Evolutionary conservation across 257 asterid genomes (phyloP).

Genomic region (Solanum pinnatisectum): DNA sequence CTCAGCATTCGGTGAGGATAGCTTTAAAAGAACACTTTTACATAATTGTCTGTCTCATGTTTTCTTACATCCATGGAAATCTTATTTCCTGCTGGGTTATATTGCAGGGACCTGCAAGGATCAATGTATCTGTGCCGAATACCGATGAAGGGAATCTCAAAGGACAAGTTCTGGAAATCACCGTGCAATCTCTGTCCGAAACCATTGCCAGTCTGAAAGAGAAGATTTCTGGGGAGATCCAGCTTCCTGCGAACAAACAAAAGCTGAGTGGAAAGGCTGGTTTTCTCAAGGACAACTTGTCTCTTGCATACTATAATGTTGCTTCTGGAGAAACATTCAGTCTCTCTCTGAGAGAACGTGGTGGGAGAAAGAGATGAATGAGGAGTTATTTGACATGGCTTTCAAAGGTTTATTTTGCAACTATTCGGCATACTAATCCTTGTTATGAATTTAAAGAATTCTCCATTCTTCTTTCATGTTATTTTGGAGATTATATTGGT

Average conservation of each 20-base stretch:
- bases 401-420: constrained; percentile 26
- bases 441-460: constrained; percentile 5
- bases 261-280: constrained; percentile 98
- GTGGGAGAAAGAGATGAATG: constrained; percentile 94
- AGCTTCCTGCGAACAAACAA: constrained; percentile 94
- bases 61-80: background rate
- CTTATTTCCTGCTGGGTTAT: constrained; percentile 5
- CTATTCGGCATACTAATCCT: constrained; percentile 10
- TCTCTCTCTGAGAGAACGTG: constrained; percentile 95
- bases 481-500: constrained; percentile 14
- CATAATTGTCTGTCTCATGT: background rate
- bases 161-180: constrained; percentile 78
- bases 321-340: constrained; percentile 58
- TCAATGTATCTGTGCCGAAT: constrained; percentile 67
- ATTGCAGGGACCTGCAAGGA: constrained; percentile 72
- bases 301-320: constrained; percentile 90
- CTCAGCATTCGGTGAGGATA: constrained; percentile 52
- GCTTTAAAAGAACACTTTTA: background rate
- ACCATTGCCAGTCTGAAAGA: constrained; percentile 81
- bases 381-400: constrained; percentile 3
- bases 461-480: constrained; percentile 10
- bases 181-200: constrained; percentile 69
- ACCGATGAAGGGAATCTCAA: constrained; percentile 85
- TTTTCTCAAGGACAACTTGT: constrained; percentile 86
- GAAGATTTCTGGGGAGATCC: constrained; percentile 86